These are phyloP conservation scores for Cynara cardunculus DNA, from an alignment of 129 eudicot species.

Conservation along the genomic window DNA sequence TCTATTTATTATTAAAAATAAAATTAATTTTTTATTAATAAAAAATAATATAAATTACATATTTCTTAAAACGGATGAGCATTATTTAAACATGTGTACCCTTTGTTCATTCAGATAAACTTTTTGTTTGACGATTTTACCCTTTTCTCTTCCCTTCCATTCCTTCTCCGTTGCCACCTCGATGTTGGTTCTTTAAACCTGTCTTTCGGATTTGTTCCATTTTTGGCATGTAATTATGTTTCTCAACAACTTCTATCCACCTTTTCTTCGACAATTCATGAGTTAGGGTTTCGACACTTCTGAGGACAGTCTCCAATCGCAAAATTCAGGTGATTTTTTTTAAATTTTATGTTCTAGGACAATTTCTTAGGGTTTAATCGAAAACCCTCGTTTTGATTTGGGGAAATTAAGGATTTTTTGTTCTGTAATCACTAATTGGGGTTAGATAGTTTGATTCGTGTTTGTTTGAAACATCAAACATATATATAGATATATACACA, in stretches of 20 bases:
- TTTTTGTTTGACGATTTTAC: neutral
- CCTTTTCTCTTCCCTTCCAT: neutral
- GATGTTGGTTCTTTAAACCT: neutral
- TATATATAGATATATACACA: neutral
- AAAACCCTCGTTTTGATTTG: neutral
- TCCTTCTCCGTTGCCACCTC: too few species aligned
- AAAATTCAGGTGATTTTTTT: slow-evolving; percentile 9
- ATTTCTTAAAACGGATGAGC: too few species aligned
- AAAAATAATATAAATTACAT: too few species aligned
- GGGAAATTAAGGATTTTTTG: neutral
- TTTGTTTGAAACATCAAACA: neutral
- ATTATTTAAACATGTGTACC: too few species aligned
- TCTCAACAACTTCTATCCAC: neutral
- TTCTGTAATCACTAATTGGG: neutral
- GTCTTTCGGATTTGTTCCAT: neutral
- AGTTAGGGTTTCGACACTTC: slow-evolving; percentile 18
- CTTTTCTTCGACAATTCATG: neutral
- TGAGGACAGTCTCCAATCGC: neutral
- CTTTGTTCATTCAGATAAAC: neutral
- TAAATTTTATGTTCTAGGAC: neutral
- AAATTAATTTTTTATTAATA: too few species aligned
- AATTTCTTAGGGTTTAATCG: neutral
- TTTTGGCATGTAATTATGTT: neutral
- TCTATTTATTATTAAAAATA: too few species aligned
- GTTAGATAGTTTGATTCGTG: neutral